Evolutionary conservation across 1,284 basidiomycete genomes (phyloP), one percentile per base, ranked within the genome.

Genomic region (Inonotus obliquus): DNA sequence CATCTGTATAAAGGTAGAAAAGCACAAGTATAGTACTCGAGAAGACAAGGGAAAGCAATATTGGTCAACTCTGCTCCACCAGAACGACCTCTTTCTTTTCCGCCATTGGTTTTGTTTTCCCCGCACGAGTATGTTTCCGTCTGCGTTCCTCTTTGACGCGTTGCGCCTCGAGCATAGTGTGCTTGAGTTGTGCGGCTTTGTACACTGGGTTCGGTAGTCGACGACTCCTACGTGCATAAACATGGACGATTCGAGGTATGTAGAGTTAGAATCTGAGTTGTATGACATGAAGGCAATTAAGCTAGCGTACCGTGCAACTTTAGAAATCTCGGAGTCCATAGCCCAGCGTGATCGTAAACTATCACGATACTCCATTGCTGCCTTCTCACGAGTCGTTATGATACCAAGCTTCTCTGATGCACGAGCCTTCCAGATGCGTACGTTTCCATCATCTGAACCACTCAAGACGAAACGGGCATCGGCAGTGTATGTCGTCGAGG

Each of bases 371-470:
- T 99, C 96, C 67, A 96, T 91, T 19, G 90, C 86, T 7, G 94
- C 92, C 59, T 93, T 85, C 73, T 99, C 96, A 63, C 94, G 85
- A n/a, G 92, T 89, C 56, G 92, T 94, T 65, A 97, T 79, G 57
- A 97, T 83, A 4, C 96, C 97, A 32, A 99, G 80, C 74, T 94
- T 97, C 67, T 97, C 95, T 1, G 91, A 89, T 0, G 96, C 94
- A 61, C 89, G 87, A 13, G 92, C 85, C 74, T 99, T 99, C 97
- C 97, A 99, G 69, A 99, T 84, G 47, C 96, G 85, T 60, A 98
- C 86, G 69, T 98, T 98, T 32, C 96, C 96, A 70, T 99, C 97
- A 72, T 99, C 97, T 0, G 94, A 97, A 6, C 95, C 97, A 2
- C 91, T 89, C 6, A 99, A 76, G 29, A 99, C 89, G 76, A 96